Evolutionary conservation across 1,139 yeast species (phyloP), one percentile per base, ranked within the genome.

Genomic region (Hemisphaericaspora subhashii): DNA sequence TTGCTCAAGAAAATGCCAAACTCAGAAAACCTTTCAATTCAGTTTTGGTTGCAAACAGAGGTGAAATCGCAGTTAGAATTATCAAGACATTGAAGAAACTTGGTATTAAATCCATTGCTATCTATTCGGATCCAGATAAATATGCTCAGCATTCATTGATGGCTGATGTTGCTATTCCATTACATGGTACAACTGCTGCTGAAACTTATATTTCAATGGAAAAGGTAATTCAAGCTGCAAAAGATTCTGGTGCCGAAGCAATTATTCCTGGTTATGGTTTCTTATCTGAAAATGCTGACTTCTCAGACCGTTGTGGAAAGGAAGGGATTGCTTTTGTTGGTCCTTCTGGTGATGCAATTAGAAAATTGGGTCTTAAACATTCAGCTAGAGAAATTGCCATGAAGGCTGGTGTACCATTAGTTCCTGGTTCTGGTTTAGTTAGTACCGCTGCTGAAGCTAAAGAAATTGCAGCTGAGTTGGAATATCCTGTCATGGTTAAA

Each of bases 251-350:
- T 4, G 86, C 96, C 28, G 87, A 90, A 58, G 98, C 97, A 20
- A 88, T 92, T 47, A 85, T 90, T 45, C 98, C 98, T 9, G 98
- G 98, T 45, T 92, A 92, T 58, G 98, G 98, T 8, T 92, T 92
- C 71, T 72, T 92, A 33, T 87, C 97, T 11, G 98, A 92, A 63
- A 92, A 92, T 60, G 97, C 98, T 16, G 96, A 87, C 46, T 92
- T 92, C 60, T 86, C 96, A 31, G 96, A 89, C 59, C 78, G 87
- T 53, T 84, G 96, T 68, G 83, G 68, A 14, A 68, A 68, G 40
- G 95, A 85, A 58, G 95, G 95, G 14, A 83, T 92, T 49, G 84
- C 83, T 1, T 92, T 92, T 66, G 94, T 92, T 35, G 98, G 98
- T 13, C 98, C 98, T 20, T 77, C 94, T 13, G 96, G 96, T 35